Base-by-base conservation (phyloP, 805 yeast genomes). In the Zygoascus flipseniorum region DNA sequence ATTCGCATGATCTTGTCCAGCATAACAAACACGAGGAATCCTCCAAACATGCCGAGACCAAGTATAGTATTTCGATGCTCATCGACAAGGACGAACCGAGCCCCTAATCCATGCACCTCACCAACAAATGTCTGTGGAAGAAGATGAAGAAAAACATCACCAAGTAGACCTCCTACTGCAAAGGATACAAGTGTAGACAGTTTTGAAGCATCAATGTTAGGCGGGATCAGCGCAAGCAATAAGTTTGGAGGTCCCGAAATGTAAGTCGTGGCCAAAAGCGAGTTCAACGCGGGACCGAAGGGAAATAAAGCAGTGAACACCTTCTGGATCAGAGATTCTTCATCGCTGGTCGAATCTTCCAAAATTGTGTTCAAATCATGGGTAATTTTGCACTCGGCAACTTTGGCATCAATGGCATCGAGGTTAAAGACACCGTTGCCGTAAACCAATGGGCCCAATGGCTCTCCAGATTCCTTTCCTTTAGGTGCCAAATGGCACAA, bases 111-210 rank as follows among this genome's bases (percentile, higher is more conserved):
- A 48, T 71, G 77, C 45, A 69, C 60, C 54, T 79, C 81, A 11
- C 83, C 82, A 8, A 77, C 69, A 58, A 81, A 83, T 1, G 82
- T 78, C 61, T 83, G 86, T 2, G 93, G 93, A 47, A 86, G 67
- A 54, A 86, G 63, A 65, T 86, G 93, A 45, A 85, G 65, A 57
- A 86, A 83, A 1, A 85, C 81, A 63, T 85, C 92, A 46, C 92
- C 92, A 37, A 86, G 68, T 41, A 86, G 69, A 1, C 90, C 86
- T 46, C 93, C 93, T 48, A 82, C 76, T 13, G 92, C 90, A 69
- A 86, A 85, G 46, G 87, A 73, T 1, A 85, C 86, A 52, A 85
- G 66, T 26, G 78, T 63, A 9, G 80, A 72, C 39, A 83, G 68
- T 32, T 74, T 69, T 1, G 77, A 66, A 0, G 82, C 80, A 48